These are phyloP conservation scores for Nicotiana tomentosiformis DNA, from an alignment of 257 asterid genomes.

Conservation along the genomic window DNA sequence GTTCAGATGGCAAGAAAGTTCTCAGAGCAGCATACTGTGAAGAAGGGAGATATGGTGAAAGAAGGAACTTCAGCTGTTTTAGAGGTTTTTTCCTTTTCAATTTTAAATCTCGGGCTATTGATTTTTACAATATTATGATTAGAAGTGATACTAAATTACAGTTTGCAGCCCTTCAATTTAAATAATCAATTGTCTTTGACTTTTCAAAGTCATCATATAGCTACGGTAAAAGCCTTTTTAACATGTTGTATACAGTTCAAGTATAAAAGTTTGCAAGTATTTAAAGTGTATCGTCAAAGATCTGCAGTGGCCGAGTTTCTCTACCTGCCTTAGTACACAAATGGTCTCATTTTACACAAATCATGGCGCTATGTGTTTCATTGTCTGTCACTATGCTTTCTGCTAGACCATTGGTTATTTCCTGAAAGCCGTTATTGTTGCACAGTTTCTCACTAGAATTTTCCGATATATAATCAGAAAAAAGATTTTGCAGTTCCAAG, in stretches of 20 bases:
- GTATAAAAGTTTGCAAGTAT: neutral
- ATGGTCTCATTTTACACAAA: conserved; percentile 1
- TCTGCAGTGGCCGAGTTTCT: neutral
- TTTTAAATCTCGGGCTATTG: neutral
- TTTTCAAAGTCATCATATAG: neutral
- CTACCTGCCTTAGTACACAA: neutral
- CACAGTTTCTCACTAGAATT: conserved; percentile 36
- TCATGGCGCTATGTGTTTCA: conserved; percentile 8
- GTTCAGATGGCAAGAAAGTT: neutral
- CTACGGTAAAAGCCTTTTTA: neutral
- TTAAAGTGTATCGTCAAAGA: neutral
- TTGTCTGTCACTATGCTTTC: neutral
- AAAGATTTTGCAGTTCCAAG: conserved; percentile 93
- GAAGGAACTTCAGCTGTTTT: conserved; percentile 1
- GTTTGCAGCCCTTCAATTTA: neutral
- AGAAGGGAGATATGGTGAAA: neutral
- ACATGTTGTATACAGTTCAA: neutral
- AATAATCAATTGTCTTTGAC: neutral
- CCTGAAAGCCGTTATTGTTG: neutral
- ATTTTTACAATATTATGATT: neutral
- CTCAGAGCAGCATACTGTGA: neutral
- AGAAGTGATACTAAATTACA: neutral
- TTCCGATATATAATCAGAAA: conserved; percentile 75
- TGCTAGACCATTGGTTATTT: neutral
- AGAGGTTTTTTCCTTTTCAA: neutral